Conservation (phyloP, 768 basidiomycete species). For the Infundibulicybe gibba region DNA sequence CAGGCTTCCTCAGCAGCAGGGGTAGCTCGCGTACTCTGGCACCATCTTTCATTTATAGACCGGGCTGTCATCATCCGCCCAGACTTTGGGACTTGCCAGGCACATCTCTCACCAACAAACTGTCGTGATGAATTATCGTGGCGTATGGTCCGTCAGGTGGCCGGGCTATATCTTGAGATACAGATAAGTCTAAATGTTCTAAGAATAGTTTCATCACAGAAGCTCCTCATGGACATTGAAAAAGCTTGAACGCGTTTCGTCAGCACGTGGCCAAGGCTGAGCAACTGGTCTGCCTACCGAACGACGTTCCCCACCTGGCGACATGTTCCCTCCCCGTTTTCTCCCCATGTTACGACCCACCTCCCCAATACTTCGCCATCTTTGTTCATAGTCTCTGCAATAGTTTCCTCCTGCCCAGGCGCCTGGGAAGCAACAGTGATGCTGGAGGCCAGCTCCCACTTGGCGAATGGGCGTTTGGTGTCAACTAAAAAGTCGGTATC, state of each 20-base stretch:
- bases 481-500: conserved; percentile 70
- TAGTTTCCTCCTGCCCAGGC: conserved; percentile 65
- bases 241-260: conserved; percentile 20
- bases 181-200: too few relatives aligned
- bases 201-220: conserved; percentile 10
- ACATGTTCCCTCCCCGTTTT: conserved; percentile 61
- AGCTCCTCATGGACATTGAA: conserved; percentile 49
- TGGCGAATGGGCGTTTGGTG: conserved; percentile 68
- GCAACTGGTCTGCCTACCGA: conserved; percentile 44
- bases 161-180: too few relatives aligned
- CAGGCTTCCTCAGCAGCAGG: too few relatives aligned
- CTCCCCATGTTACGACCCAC: conserved; percentile 78
- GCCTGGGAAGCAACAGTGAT: conserved; percentile 43
- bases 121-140: too few relatives aligned
- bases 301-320: conserved; percentile 58
- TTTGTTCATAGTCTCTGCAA: conserved; percentile 69
- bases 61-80: too few relatives aligned
- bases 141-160: too few relatives aligned
- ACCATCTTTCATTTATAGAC: too few relatives aligned
- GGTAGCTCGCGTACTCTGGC: too few relatives aligned
- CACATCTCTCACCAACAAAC: too few relatives aligned
- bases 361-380: conserved; percentile 62
- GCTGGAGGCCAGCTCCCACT: conserved; percentile 68
- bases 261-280: not conserved
- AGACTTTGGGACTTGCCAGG: too few relatives aligned